Percentiles rank a stretch among this genome's conserved stretches.
Evolutionary conservation across 257 asterid species (phyloP).

Genomic region (Solanum paucissectum): DNA sequence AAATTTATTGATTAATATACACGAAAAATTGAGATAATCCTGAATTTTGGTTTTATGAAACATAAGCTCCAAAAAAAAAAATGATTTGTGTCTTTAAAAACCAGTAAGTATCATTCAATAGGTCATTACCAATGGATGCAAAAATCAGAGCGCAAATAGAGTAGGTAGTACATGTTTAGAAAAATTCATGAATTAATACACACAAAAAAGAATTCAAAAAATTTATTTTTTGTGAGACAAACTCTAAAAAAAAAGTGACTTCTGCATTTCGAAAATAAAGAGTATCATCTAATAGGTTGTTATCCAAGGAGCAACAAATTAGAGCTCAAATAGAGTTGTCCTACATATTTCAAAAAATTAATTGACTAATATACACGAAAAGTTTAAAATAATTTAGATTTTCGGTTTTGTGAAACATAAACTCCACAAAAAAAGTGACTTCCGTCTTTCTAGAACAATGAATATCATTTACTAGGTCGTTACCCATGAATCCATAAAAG

Average conservation of each 20-base stretch:
- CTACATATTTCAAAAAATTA: too few relatives aligned
- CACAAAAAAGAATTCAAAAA: too few relatives aligned
- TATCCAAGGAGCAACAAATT: not conserved
- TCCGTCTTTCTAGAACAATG: too few relatives aligned
- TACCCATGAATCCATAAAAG: too few relatives aligned
- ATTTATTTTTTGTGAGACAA: too few relatives aligned
- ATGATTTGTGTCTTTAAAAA: not conserved
- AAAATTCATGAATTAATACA: too few relatives aligned
- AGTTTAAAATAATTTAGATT: rapidly evolving
- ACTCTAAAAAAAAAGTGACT: too few relatives aligned
- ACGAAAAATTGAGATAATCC: too few relatives aligned
- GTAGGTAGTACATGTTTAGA: too few relatives aligned
- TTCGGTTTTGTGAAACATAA: not conserved
- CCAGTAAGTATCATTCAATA: not conserved
- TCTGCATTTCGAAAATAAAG: not conserved
- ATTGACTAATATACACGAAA: not conserved
- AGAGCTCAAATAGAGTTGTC: not conserved
- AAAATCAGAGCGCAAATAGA: not conserved
- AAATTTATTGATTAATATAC: too few relatives aligned
- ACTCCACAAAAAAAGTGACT: not conserved
- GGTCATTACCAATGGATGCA: not conserved
- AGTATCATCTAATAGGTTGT: not conserved
- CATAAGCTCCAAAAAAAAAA: too few relatives aligned
- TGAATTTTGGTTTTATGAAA: not conserved
- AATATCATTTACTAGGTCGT: not conserved